Base-by-base conservation (phyloP, 106 monocot genomes). In the Dactylorhiza incarnata region DNA sequence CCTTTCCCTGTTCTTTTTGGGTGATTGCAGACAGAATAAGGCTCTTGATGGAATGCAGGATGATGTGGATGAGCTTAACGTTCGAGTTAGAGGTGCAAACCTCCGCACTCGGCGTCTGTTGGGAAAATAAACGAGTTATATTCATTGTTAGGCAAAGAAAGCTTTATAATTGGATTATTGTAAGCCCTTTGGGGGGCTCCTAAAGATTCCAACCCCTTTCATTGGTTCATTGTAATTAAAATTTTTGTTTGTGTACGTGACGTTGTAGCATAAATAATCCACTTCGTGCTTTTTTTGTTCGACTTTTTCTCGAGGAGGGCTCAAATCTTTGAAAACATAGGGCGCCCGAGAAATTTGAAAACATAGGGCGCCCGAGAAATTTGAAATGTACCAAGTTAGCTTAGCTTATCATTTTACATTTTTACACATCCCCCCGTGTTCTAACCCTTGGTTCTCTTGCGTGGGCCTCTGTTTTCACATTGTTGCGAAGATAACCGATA, bases 41-140 rank as follows among this genome's bases (percentile, higher is more conserved):
- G 84, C 87, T 48, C 49, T 90, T 62, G 89, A 82, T 77, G 67
- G 65, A 50, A 45, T 83, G 82, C 77, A 90, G 9, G 84, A 81
- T 76, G 89, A 90, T 55, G 82, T 87, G 5, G 89, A 87, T 0
- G 84, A 82, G 37, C 56, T 90, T 4, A 80, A 82, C 74, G 23
- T 6, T 22, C 82, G 89, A 75, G 84, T 90, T 26, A 84, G 82
- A 68, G 84, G 89, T 59, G 89, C 89, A 12, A 90, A 87, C 51
- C 26, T 45, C 2, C 87, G 85, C 7, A 78, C 74, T 3, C 84
- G 81, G 5, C 82, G 78, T 17, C 70, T 90, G 55, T 73, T 90
- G 16, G 81, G 85, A 17, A 90, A 81, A 76, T 87, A 85, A 75
- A 70, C 59, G 2, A 46, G 5, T 16, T 4, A 46, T 10, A 5